Evolutionary conservation across 169 alveolate species (phyloP).

Genomic region (Amoebophrya sp.): DNA sequence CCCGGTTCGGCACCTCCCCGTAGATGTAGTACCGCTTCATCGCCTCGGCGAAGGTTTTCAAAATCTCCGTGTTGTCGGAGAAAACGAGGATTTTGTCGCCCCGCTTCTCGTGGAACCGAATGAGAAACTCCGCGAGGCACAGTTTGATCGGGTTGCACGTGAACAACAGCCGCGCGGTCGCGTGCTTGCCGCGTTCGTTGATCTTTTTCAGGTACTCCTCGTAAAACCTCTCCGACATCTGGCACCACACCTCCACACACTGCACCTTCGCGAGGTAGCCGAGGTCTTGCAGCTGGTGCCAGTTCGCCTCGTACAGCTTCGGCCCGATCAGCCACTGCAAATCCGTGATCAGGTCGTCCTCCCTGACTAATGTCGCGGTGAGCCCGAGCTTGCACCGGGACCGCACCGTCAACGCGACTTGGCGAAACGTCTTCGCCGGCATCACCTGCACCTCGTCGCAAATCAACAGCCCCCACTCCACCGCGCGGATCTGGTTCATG

Average conservation of each 20-base stretch:
- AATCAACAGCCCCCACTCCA: constrained; percentile 96
- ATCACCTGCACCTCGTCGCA: constrained; percentile 98
- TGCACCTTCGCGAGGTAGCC: constrained; percentile 96
- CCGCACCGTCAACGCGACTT: constrained; percentile 68
- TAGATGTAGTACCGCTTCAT: constrained; percentile 53
- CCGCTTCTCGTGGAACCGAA: constrained; percentile 89
- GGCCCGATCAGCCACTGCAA: constrained; percentile 99
- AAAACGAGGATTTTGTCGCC: constrained; percentile 97
- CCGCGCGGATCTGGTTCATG: constrained; percentile 67
- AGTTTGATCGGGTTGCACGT: constrained; percentile 91
- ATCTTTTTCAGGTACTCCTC: constrained; percentile 77
- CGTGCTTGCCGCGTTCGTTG: neutral
- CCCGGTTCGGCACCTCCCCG: constrained; percentile 50
- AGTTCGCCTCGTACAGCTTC: constrained; percentile 98
- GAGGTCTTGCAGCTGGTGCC: constrained; percentile 91
- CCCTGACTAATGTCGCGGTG: constrained; percentile 99
- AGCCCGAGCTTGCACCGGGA: constrained; percentile 72
- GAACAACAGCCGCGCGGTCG: constrained; percentile 11
- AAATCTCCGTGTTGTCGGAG: constrained; percentile 93
- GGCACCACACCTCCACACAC: constrained; percentile 97
- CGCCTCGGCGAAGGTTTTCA: constrained; percentile 78
- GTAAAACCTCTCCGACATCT: constrained; percentile 93
- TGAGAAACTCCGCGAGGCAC: constrained; percentile 86
- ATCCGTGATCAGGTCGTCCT: constrained; percentile 91
- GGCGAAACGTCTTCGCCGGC: constrained; percentile 95